These are phyloP conservation scores for Huiozyma sinensis DNA, from an alignment of 805 yeast genomes.

Conservation along the genomic window DNA sequence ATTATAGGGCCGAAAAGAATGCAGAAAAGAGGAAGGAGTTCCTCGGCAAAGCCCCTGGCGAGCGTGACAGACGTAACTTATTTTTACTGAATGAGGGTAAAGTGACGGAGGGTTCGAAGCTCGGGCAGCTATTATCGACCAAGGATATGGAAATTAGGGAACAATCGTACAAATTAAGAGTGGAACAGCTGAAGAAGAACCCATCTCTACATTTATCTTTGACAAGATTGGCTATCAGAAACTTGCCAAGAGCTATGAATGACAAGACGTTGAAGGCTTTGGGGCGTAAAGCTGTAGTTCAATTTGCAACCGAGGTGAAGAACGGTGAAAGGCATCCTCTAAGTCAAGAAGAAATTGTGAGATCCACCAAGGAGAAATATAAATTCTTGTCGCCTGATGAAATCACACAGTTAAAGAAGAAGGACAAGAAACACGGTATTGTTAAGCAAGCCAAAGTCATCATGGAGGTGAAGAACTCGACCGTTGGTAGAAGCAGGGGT, in stretches of 20 bases:
- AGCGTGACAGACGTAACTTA: constrained; percentile 73
- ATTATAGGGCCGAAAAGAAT: constrained; percentile 58
- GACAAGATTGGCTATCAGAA: constrained; percentile 90
- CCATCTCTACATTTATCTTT: constrained; percentile 87
- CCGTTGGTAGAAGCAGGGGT: constrained; percentile 86
- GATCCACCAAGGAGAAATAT: constrained; percentile 63
- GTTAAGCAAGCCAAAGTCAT: constrained; percentile 90
- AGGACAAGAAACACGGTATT: constrained; percentile 73
- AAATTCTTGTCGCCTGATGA: constrained; percentile 32
- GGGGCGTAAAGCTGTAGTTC: constrained; percentile 89
- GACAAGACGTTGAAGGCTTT: constrained; percentile 81
- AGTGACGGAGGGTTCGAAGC: constrained; percentile 65
- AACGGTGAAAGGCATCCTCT: constrained; percentile 68
- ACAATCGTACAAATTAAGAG: constrained; percentile 74
- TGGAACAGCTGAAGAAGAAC: constrained; percentile 81
- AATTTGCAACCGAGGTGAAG: constrained; percentile 83
- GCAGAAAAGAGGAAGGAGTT: constrained; percentile 61
- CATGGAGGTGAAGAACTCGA: constrained; percentile 81
- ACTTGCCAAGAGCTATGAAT: constrained; percentile 85
- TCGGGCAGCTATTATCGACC: constrained; percentile 56
- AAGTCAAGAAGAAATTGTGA: constrained; percentile 74
- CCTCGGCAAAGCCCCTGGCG: constrained; percentile 71
- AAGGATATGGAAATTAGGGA: constrained; percentile 82
- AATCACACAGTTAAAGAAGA: constrained; percentile 34
- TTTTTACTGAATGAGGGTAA: constrained; percentile 91